Base-by-base conservation (phyloP, 2,329 filamentous ascomycete species). In the Emmonsiellopsis sp. region DNA sequence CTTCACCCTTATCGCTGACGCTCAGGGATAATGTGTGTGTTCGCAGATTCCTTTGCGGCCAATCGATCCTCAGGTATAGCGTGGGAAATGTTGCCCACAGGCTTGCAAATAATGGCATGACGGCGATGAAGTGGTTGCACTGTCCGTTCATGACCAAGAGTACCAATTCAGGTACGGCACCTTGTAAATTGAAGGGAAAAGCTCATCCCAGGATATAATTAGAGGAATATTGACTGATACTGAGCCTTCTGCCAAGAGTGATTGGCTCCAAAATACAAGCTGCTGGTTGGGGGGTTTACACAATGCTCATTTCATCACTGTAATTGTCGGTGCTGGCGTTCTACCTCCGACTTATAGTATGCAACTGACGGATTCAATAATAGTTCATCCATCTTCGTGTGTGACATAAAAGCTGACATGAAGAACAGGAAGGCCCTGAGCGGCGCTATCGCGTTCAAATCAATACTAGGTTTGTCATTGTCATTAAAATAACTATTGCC, bases 321-420 rank as follows among this genome's bases (percentile, higher is more conserved):
- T 80, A 81, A 62, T 60, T 71, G 17, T 78, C 79, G 32, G 71
- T 81, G 69, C 67, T 77, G 11, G 69, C 73, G 48, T 81, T 81
- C 62, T 82, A 80, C 58, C 64, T 72, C 5, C 71, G 78, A 36
- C 65, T 82, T 3, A 80, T 73, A 53, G 63, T 65, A 42, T 21
- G 6, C 21, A 27, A 27, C 21, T 27, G 5, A 27, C 21, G 21
- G 1, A 3, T 27, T 3, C 21, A 27, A 5, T 27, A 27, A 5
- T 1, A 3, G 21, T 27, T 27, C 3, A 27, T 27, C 21, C 21
- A 1, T 27, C 21, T 3, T 27, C 21, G 21, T 27, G 21, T 5
- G 21, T 27, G 21, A 27, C 21, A 27, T 27, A 27, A 27, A 27
- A 27, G 21, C 21, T 27, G 21, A 27, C 21, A 27, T 27, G 21